phyloP scores from a whole-genome alignment of 768 basidiomycete species.

The Tricholoma saponaceum region DNA sequence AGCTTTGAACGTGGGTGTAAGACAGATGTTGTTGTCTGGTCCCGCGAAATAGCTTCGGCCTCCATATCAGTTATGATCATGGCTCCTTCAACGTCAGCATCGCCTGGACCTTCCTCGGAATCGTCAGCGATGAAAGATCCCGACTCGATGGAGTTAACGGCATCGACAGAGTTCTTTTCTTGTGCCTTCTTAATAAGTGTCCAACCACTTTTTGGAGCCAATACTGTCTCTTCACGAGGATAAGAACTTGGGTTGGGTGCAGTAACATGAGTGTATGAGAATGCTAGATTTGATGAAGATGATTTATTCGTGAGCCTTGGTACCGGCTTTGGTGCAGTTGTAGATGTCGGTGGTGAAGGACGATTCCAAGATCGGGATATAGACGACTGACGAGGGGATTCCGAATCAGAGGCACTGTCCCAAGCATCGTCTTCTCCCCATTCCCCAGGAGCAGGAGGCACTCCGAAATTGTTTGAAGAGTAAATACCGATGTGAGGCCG shows the following conservation, averaged over 20 bases:
- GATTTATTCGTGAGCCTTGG: conserved; percentile 42
- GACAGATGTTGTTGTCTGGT: conserved; percentile 21
- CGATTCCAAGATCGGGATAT: conserved; percentile 42
- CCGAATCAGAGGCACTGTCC: conserved; percentile 81
- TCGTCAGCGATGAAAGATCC: conserved; percentile 15
- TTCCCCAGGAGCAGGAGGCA: conserved; percentile 35
- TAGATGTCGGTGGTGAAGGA: conserved; percentile 25
- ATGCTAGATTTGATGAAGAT: conserved; percentile 67
- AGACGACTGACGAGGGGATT: conserved; percentile 57
- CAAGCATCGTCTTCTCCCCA: conserved; percentile 88
- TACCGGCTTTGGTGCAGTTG: conserved; percentile 52
- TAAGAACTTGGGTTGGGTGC: conserved; percentile 76
- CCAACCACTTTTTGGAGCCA: conserved; percentile 62
- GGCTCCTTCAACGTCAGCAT: conserved; percentile 70
- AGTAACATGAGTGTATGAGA: conserved; percentile 78
- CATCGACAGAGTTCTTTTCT: conserved; percentile 19
- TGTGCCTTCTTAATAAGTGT: conserved; percentile 58
- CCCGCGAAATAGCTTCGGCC: conserved; percentile 36
- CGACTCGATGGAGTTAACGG: conserved; percentile 8
- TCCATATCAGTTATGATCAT: conserved; percentile 79
- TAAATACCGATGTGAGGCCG: conserved; percentile 69
- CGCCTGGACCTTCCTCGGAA: conserved; percentile 32
- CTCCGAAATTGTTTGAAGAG: conserved; percentile 40
- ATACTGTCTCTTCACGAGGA: conserved; percentile 42
- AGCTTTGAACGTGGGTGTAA: conserved; percentile 30